phyloP scores from a whole-genome alignment of 139 green algal species.

The Coelastrella sp. region DNA sequence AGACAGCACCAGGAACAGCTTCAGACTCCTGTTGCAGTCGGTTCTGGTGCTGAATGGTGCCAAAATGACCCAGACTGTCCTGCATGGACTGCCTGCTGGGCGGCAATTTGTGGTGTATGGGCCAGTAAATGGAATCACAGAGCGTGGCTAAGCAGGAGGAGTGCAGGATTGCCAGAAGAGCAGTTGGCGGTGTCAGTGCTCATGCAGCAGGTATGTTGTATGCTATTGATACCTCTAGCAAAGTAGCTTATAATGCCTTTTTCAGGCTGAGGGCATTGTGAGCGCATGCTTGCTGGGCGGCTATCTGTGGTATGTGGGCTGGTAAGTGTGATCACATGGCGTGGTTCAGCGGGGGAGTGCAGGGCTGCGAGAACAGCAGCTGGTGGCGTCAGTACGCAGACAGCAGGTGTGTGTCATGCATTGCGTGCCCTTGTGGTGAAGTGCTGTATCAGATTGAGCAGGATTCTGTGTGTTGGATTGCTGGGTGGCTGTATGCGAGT shows the following conservation, averaged over 20 bases:
- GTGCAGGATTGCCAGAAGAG: constrained; percentile 74
- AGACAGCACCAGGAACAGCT: constrained; percentile 13
- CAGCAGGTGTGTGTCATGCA: constrained; percentile 56
- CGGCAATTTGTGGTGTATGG: constrained; percentile 88
- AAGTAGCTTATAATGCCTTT: too few species aligned
- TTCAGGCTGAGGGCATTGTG: too few species aligned
- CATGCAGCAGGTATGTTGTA: constrained; percentile 66
- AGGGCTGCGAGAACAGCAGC: constrained; percentile 77
- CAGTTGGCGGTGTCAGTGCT: constrained; percentile 89
- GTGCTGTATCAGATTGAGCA: too few species aligned
- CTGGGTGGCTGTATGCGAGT: too few species aligned
- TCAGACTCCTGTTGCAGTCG: background rate
- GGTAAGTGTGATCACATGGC: constrained; percentile 89
- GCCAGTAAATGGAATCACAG: constrained; percentile 89
- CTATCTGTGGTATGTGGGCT: constrained; percentile 89
- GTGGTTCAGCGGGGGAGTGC: constrained; percentile 73
- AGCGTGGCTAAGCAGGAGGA: constrained; percentile 75
- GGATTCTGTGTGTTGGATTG: too few species aligned
- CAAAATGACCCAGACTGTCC: background rate
- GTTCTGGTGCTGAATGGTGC: background rate
- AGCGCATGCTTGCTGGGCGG: constrained; percentile 75
- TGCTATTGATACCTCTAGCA: too few species aligned
- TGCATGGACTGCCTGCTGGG: constrained; percentile 71
- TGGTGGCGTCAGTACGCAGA: constrained; percentile 89
- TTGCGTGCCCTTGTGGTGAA: too few species aligned